These are phyloP conservation scores for Cordyceps farinosa DNA, from an alignment of 2,329 filamentous ascomycete genomes.

Conservation along the genomic window DNA sequence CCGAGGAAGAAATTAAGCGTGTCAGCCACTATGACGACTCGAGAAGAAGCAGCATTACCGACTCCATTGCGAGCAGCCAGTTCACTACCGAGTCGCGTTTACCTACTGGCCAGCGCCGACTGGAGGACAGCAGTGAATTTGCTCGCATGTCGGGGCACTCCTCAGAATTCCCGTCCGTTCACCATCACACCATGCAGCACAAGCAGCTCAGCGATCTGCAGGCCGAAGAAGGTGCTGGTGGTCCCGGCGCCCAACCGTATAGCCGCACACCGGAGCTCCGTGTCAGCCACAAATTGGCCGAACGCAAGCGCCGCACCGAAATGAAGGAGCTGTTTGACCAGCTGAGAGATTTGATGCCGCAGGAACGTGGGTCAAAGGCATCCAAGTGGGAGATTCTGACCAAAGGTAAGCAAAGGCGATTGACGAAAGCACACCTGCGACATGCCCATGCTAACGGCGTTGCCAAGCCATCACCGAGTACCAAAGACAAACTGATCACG, in stretches of 20 bases:
- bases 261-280: constrained; percentile 78
- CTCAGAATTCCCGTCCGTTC: constrained; percentile 55
- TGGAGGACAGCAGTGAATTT: constrained; percentile 60
- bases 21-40: constrained; percentile 57
- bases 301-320: constrained; percentile 77
- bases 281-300: constrained; percentile 80
- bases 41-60: constrained; percentile 70
- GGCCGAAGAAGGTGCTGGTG: constrained; percentile 51
- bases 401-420: constrained; percentile 57
- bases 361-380: constrained; percentile 77
- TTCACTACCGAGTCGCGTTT: constrained; percentile 71
- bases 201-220: constrained; percentile 66
- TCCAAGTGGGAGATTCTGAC: constrained; percentile 88
- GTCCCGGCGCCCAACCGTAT: constrained; percentile 65
- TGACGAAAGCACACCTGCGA: neutral
- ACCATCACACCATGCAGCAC: constrained; percentile 75
- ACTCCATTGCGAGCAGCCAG: constrained; percentile 75
- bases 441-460: constrained; percentile 4
- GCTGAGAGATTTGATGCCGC: constrained; percentile 71
- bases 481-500: constrained; percentile 49
- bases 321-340: constrained; percentile 88
- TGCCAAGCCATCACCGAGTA: constrained; percentile 59
- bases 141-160: constrained; percentile 48
- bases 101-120: constrained; percentile 66
- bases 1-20: constrained; percentile 63